A percentile compares a stretch with the other conserved stretches of the same genome.
phyloP scores from a whole-genome alignment of 495 filamentous ascomycete genomes.

The Friedmanniomyces simplex region DNA sequence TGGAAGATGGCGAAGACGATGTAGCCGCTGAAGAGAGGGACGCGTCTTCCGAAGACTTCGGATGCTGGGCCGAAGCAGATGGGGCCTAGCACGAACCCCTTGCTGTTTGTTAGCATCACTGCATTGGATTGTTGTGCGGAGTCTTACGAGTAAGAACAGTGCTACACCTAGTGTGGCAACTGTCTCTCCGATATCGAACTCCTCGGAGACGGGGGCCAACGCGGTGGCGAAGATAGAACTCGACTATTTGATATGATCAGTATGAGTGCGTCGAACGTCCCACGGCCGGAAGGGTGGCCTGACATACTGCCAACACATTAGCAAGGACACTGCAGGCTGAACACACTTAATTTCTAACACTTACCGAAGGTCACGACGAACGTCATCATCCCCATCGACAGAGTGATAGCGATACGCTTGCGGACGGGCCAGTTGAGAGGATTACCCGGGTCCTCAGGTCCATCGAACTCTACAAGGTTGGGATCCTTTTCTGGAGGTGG shows the following conservation, averaged over 20 bases:
- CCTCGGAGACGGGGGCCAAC: constrained; percentile 33
- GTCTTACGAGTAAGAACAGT: constrained; percentile 41
- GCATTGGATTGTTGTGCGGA: neutral
- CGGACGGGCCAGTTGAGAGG: constrained; percentile 23
- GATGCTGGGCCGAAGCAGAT: constrained; percentile 42
- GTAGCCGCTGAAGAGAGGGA: constrained; percentile 47
- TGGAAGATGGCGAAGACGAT: constrained; percentile 49
- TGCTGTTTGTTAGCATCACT: neutral
- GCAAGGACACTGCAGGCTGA: no score
- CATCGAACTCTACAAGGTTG: constrained; percentile 21
- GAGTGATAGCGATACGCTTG: constrained; percentile 23
- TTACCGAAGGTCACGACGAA: constrained; percentile 51
- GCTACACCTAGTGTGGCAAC: constrained; percentile 44
- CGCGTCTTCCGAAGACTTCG: constrained; percentile 47
- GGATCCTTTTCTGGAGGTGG: neutral
- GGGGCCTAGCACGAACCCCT: constrained; percentile 28
- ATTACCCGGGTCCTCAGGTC: constrained; percentile 22
- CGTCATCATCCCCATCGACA: constrained; percentile 42
- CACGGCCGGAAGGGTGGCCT: no score
- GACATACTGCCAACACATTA: no score
- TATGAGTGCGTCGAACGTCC: no score
- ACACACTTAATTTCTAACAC: constrained; percentile 12
- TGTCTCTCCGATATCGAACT: constrained; percentile 39
- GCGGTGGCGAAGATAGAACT: constrained; percentile 44
- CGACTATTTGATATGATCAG: no score